Percentiles rank a stretch among this genome's conserved stretches.
Conservation (phyloP, 768 basidiomycete species). For the Termitomyces sp. region DNA sequence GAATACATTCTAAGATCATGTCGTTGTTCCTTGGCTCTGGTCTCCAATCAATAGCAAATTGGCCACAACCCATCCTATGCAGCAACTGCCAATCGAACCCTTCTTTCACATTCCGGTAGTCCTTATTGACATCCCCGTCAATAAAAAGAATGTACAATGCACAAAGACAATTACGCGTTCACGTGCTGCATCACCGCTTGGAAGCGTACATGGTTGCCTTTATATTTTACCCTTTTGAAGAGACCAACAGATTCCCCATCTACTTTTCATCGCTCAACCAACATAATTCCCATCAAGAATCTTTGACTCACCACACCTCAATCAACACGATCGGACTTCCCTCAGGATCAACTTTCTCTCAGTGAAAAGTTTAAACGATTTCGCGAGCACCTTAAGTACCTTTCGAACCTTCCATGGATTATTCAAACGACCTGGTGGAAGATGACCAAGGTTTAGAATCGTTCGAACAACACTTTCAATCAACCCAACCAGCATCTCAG, state of each 20-base stretch:
- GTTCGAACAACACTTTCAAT: slow-evolving; percentile 25
- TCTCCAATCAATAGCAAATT: not conserved
- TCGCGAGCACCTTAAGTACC: not conserved
- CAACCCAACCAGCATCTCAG: slow-evolving; percentile 38
- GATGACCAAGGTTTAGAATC: slow-evolving; percentile 17
- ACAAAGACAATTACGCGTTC: not conserved
- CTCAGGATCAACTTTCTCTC: not conserved
- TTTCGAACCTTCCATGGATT: slow-evolving; percentile 5
- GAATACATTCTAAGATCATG: not conserved
- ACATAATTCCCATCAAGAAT: not conserved
- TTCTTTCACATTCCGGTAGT: not conserved
- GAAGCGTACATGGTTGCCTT: too few relatives aligned
- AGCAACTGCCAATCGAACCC: not conserved
- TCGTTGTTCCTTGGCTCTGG: not conserved
- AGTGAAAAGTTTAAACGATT: not conserved
- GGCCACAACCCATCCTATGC: too few relatives aligned
- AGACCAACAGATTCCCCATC: not conserved
- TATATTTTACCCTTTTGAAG: not conserved
- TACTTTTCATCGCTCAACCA: too few relatives aligned
- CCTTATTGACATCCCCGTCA: not conserved
- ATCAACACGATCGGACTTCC: not conserved
- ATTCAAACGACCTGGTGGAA: not conserved
- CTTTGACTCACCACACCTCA: not conserved
- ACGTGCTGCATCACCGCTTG: not conserved
- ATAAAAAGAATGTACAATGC: not conserved